Conservation (phyloP, 2,329 filamentous ascomycete species). For the Escovopsis sp. region DNA sequence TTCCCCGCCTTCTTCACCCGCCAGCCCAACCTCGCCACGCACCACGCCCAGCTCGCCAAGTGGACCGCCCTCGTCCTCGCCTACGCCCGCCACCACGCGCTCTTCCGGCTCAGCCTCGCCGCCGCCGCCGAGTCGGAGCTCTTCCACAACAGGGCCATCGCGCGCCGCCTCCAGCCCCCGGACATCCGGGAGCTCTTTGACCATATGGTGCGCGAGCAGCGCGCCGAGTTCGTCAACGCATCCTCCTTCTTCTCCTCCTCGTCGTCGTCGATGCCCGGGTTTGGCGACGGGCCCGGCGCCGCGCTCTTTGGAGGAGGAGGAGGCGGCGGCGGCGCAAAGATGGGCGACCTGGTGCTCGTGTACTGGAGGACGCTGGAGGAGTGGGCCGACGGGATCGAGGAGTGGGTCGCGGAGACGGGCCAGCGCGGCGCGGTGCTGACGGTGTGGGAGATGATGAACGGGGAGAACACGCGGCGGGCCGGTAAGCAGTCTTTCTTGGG, state of each 20-base stretch:
- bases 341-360: constrained; percentile 46
- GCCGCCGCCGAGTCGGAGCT: constrained; percentile 38
- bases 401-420: constrained; percentile 74
- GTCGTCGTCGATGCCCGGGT: too few relatives aligned
- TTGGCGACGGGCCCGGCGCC: too few relatives aligned
- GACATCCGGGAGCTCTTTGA: constrained; percentile 45
- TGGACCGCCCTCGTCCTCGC: constrained; percentile 77
- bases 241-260: constrained; percentile 9
- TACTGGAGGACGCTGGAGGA: constrained; percentile 83
- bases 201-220: constrained; percentile 42
- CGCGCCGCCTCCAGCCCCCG: constrained; percentile 32
- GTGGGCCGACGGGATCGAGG: constrained; percentile 68
- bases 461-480: constrained; percentile 60
- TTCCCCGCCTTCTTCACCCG: constrained; percentile 80
- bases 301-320: not conserved
- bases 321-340: constrained; percentile 10
- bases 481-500: constrained; percentile 32
- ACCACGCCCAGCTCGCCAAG: constrained; percentile 61
- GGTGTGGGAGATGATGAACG: constrained; percentile 78
- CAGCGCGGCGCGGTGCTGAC: constrained; percentile 85
- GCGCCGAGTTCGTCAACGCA: constrained; percentile 48
- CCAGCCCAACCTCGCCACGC: constrained; percentile 60
- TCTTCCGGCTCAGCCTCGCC: constrained; percentile 59
- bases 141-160: constrained; percentile 42
- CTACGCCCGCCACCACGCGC: constrained; percentile 65